Percentiles rank a stretch among this genome's conserved stretches.
These are phyloP conservation scores for Arxiozyma bovina DNA, from an alignment of 1,139 yeast species.

Conservation along the genomic window DNA sequence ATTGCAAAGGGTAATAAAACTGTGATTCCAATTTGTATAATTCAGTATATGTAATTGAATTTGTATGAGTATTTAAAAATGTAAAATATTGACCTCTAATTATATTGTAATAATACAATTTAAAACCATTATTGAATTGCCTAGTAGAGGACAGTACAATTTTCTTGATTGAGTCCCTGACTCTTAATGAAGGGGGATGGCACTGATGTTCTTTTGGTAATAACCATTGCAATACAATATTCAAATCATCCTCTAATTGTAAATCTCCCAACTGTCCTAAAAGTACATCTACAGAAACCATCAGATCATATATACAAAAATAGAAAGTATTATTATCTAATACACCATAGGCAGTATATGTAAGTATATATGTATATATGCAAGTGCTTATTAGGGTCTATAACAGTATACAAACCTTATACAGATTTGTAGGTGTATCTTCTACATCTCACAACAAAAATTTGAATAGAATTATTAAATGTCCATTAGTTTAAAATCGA, in stretches of 20 bases:
- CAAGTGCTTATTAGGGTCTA: too few species aligned
- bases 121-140: slow-evolving; percentile 2
- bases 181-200: slow-evolving; percentile 11
- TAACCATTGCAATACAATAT: slow-evolving; percentile 7
- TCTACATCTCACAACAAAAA: too few species aligned
- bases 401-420: too few species aligned
- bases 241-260: slow-evolving; percentile 7
- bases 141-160: slow-evolving; percentile 1
- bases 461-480: too few species aligned
- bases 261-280: neutral
- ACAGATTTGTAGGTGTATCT: too few species aligned
- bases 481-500: too few species aligned
- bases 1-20: slow-evolving; percentile 22
- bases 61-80: neutral
- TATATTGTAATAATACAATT: slow-evolving; percentile 5
- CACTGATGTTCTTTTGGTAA: slow-evolving; percentile 9
- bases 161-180: slow-evolving; percentile 6
- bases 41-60: neutral
- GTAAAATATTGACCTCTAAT: slow-evolving; percentile 4
- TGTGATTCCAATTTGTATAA: slow-evolving; percentile 18
- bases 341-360: neutral
- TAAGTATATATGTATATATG: too few species aligned
- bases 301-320: neutral
- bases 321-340: too few species aligned
- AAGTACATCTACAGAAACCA: neutral